A percentile compares a stretch with the other conserved stretches of the same genome.
These are phyloP conservation scores for Purshia tridentata DNA, from an alignment of 306 rosid genomes.

Conservation along the genomic window DNA sequence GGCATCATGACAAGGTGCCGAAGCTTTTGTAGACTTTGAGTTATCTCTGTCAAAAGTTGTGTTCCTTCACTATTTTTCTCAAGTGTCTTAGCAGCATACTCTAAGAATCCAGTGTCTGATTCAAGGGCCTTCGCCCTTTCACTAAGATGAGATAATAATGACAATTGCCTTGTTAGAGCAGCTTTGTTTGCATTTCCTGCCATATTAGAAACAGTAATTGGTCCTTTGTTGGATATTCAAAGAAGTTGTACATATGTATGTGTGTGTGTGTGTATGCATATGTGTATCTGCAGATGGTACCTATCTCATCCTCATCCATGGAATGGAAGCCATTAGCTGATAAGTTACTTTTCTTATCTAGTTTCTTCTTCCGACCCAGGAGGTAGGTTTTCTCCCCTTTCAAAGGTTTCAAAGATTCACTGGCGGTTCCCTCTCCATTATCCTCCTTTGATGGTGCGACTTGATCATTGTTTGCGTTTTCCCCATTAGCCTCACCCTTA, in stretches of 20 bases:
- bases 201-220: slow-evolving; percentile 13
- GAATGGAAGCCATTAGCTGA: slow-evolving; percentile 38
- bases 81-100: slow-evolving; percentile 36
- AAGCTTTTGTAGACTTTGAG: slow-evolving; percentile 49
- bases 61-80: slow-evolving; percentile 51
- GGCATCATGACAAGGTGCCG: slow-evolving; percentile 36
- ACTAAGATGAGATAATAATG: slow-evolving; percentile 39
- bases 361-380: slow-evolving; percentile 55
- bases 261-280: neutral
- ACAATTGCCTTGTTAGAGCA: slow-evolving; percentile 31
- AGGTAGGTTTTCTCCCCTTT: slow-evolving; percentile 51
- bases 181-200: slow-evolving; percentile 47
- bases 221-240: neutral
- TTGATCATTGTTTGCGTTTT: slow-evolving; percentile 31
- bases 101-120: slow-evolving; percentile 42
- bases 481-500: slow-evolving; percentile 32
- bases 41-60: slow-evolving; percentile 44
- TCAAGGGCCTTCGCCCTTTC: slow-evolving; percentile 55
- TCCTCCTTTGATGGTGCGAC: slow-evolving; percentile 25
- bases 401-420: slow-evolving; percentile 37
- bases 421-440: slow-evolving; percentile 29
- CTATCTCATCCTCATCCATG: slow-evolving; percentile 44
- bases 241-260: neutral
- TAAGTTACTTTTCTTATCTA: slow-evolving; percentile 33
- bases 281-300: slow-evolving; percentile 24